phyloP scores from a whole-genome alignment of 2,329 filamentous ascomycete species.

The Pyricularia grisea region DNA sequence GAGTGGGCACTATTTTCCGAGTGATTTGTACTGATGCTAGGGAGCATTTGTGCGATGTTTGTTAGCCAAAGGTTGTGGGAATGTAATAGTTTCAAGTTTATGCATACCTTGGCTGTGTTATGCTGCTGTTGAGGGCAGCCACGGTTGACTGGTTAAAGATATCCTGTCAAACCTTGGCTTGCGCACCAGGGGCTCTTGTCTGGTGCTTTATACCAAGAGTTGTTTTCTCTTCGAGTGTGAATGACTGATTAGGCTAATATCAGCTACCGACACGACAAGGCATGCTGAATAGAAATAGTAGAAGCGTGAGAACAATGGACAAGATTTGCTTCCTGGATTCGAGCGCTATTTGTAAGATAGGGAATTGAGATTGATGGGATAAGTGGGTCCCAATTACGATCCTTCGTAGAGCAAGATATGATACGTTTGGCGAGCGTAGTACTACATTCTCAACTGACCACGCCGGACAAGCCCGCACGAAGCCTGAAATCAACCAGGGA shows the following conservation, averaged over 20 bases:
- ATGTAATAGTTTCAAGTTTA: not conserved
- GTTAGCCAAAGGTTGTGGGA: not conserved
- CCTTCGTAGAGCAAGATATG: not conserved
- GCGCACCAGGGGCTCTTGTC: constrained; percentile 46
- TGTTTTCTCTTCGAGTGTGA: constrained; percentile 26
- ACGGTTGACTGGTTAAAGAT: constrained; percentile 22
- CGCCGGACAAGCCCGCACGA: too few relatives aligned
- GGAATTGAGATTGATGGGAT: not conserved
- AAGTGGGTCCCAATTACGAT: not conserved
- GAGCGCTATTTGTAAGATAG: not conserved
- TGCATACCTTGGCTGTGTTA: not conserved
- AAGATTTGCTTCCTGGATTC: not conserved
- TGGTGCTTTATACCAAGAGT: constrained; percentile 60
- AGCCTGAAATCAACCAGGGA: too few relatives aligned
- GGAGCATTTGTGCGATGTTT: not conserved
- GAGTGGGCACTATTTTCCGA: not conserved
- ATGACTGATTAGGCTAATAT: not conserved
- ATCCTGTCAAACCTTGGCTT: constrained; percentile 46
- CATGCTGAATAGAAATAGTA: not conserved
- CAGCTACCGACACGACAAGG: not conserved
- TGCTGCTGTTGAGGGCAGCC: not conserved
- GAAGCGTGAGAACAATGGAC: not conserved
- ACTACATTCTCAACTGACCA: too few relatives aligned
- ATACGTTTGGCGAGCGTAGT: too few relatives aligned
- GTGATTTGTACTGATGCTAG: not conserved